Evolutionary conservation across 495 filamentous ascomycete genomes (phyloP), one percentile per base, ranked within the genome.

Genomic region (Xylaria scruposa): DNA sequence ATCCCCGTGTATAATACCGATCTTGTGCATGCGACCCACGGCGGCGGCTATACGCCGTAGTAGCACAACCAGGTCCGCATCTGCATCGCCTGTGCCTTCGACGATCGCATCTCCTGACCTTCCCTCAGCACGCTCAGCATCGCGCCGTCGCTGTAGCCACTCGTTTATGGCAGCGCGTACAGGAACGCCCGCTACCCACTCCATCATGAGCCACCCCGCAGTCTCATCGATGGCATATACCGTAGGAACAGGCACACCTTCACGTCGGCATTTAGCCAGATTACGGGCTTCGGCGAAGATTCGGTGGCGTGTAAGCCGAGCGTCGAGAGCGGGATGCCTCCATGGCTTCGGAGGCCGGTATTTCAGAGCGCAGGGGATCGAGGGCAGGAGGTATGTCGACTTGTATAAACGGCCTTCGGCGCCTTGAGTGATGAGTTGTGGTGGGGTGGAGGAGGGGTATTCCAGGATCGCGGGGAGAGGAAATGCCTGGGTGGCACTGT

Each of bases 371-470:
- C 90, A 92, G 17, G 91, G 89, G 58, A 88, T 87, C 70, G 82
- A 73, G 69, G 93, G 88, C 17, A 85, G 77, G 75, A 97, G 92
- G 83, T 93, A 94, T 74, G 88, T 90, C 10, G 95, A 95, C 75
- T 88, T 88, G 92, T 95, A 98, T 78, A 99, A 87, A 76, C 94
- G 93, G 59, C 92, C 94, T 88, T 99, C 96, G 80, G 96, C 96
- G 83, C 96, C 96, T 87, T 98, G 96, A 47, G 91, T 89, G 70
- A 98, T 87, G 76, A 96, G 83, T 80, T 72, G 82, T 61, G 88
- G 83, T 21, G 89, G 84, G 75, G 81, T 71, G 47, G 89, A 86
- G 75, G 88, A 82, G 76, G 85, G 85, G 86, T 93, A 91, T 66
- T 89, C 90, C 21, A 88, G 82, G 73, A 88, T 80, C 51, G 85